phyloP scores from a whole-genome alignment of 805 yeast genomes.

The Saccharomycopsis oosterbeekiorum region DNA sequence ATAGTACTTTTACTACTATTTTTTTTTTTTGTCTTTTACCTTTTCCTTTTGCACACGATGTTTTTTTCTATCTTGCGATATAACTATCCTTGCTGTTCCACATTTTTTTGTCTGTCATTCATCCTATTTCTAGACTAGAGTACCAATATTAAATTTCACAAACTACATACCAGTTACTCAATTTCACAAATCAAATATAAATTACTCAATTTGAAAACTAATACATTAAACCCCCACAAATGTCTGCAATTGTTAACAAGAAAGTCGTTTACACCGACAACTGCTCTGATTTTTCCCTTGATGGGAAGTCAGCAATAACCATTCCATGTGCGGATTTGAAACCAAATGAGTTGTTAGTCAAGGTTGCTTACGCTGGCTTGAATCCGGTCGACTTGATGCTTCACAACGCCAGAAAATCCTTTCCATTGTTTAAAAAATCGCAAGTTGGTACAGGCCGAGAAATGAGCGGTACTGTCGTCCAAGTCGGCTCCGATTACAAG shows the following conservation, averaged over 20 bases:
- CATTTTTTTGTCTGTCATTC: too few relatives aligned
- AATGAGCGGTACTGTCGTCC: conserved; percentile 48
- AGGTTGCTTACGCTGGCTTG: conserved; percentile 49
- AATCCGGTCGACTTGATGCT: conserved; percentile 60
- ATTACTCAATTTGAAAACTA: too few relatives aligned
- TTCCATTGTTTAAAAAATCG: conserved; percentile 33
- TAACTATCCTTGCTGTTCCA: too few relatives aligned
- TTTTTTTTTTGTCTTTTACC: too few relatives aligned
- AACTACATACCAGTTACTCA: too few relatives aligned
- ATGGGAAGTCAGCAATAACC: background rate
- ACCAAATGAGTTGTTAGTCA: conserved; percentile 38
- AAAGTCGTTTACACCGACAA: background rate
- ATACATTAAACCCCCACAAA: background rate
- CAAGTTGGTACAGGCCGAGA: conserved; percentile 63
- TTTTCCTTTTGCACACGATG: too few relatives aligned
- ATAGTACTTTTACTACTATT: too few relatives aligned
- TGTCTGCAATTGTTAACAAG: background rate
- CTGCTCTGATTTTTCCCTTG: background rate
- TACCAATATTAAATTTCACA: too few relatives aligned
- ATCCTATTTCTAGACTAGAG: too few relatives aligned
- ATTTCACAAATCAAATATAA: too few relatives aligned
- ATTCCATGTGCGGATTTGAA: background rate
- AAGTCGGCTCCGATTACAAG: conserved; percentile 43
- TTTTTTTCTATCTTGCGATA: too few relatives aligned
- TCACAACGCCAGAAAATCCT: conserved; percentile 36